Evolutionary conservation across 1,139 yeast species (phyloP).

Genomic region (Nadsonia commutata): DNA sequence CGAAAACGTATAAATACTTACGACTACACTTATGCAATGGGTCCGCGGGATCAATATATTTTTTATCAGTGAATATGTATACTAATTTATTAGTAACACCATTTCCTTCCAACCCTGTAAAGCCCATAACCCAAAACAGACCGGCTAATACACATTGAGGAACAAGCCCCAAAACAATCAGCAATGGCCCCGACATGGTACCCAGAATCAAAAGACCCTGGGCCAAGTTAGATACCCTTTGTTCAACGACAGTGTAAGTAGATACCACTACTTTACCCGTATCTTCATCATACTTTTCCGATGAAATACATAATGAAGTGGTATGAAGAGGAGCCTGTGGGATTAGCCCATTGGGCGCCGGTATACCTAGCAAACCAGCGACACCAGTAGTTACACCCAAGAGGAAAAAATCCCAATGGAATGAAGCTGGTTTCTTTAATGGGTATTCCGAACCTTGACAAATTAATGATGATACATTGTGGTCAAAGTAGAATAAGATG

Average conservation of each 20-base stretch:
- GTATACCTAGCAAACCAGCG: slow-evolving; percentile 76
- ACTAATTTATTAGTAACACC: slow-evolving; percentile 48
- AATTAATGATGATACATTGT: slow-evolving; percentile 84
- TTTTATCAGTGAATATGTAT: slow-evolving; percentile 48
- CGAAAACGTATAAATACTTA: slow-evolving; percentile 37
- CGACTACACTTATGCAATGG: slow-evolving; percentile 20
- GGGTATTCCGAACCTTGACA: slow-evolving; percentile 79
- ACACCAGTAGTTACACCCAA: slow-evolving; percentile 79
- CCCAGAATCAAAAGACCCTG: slow-evolving; percentile 79
- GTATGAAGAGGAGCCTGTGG: slow-evolving; percentile 97
- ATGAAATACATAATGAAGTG: slow-evolving; percentile 51
- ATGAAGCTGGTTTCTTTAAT: slow-evolving; percentile 69
- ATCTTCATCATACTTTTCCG: slow-evolving; percentile 21
- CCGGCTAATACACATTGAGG: slow-evolving; percentile 94
- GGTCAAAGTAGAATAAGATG: slow-evolving; percentile 80
- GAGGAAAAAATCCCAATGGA: slow-evolving; percentile 84
- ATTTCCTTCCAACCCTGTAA: slow-evolving; percentile 59
- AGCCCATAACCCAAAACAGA: slow-evolving; percentile 83
- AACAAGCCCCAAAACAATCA: slow-evolving; percentile 65
- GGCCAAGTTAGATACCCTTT: slow-evolving; percentile 63
- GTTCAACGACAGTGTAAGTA: slow-evolving; percentile 59
- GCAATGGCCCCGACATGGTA: slow-evolving; percentile 79
- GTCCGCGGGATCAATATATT: slow-evolving; percentile 20
- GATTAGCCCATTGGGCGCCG: slow-evolving; percentile 90
- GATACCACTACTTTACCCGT: slow-evolving; percentile 15